These are phyloP conservation scores for Wickerhamomyces subpelliculosus DNA, from an alignment of 805 yeast species.

Conservation along the genomic window DNA sequence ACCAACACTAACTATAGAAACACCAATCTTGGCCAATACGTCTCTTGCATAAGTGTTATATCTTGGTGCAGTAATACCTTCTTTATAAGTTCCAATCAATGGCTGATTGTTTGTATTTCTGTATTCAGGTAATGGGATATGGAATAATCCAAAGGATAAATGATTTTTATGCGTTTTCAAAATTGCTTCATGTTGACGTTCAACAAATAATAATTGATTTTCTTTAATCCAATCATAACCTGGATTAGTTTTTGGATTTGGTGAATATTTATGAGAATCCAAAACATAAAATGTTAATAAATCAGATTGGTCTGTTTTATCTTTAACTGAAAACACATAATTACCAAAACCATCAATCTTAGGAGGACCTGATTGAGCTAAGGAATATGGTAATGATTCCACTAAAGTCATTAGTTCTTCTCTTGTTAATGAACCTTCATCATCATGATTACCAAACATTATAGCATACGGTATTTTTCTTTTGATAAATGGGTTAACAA, in stretches of 20 bases:
- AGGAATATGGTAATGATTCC: slow-evolving; percentile 57
- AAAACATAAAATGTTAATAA: slow-evolving; percentile 64
- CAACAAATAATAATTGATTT: slow-evolving; percentile 55
- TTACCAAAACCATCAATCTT: slow-evolving; percentile 81
- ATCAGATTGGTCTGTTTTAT: slow-evolving; percentile 29
- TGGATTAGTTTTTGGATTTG: slow-evolving; percentile 54
- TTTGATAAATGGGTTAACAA: slow-evolving; percentile 57
- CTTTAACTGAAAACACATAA: slow-evolving; percentile 50
- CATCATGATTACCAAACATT: slow-evolving; percentile 91
- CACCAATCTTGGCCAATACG: slow-evolving; percentile 57
- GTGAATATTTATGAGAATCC: slow-evolving; percentile 78
- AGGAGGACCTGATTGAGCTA: slow-evolving; percentile 56
- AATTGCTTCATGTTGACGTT: slow-evolving; percentile 25
- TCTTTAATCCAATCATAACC: slow-evolving; percentile 87
- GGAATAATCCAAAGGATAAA: slow-evolving; percentile 85
- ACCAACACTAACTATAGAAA: slow-evolving; percentile 73
- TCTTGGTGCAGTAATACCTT: slow-evolving; percentile 73
- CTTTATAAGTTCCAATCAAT: slow-evolving; percentile 58
- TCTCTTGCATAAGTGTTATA: slow-evolving; percentile 62
- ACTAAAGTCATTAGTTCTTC: slow-evolving; percentile 52
- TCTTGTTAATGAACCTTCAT: slow-evolving; percentile 67
- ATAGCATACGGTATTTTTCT: slow-evolving; percentile 77
- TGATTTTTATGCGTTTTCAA: slow-evolving; percentile 30
- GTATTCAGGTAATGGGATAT: slow-evolving; percentile 89
- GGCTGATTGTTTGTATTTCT: slow-evolving; percentile 37